Evolutionary conservation across 164 flowering plant species (phyloP), one percentile per base, ranked within the genome.

Genomic region (Tetracentron sinense): DNA sequence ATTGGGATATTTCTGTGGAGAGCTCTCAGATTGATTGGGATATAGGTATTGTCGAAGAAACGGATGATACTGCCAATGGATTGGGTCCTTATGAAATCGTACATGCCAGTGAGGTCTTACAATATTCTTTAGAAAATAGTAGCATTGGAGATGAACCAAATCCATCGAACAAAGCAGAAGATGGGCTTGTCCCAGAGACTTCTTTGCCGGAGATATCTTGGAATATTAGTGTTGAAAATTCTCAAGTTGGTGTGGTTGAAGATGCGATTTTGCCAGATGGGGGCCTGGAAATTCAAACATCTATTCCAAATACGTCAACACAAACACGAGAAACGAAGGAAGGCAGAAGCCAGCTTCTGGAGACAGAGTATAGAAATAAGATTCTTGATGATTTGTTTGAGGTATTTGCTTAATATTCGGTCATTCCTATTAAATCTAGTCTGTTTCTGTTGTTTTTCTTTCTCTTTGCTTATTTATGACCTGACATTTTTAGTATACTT

Each of bases 361-460:
- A 89, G 56, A 89, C 92, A n/a, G 99, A 91, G 60, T 94, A 87
- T 70, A 78, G 97, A 74, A 94, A 89, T 69, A 89, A 83, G 75
- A 81, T 94, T 78, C 90, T 94, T 56, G 97, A 94, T 76, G 99
- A 94, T 78, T 78, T 94, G 44, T 85, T 86, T 79, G 99, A 94
- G 99, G 97, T 94, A 81, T 63, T 48, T 56, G 1, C 42, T 51
- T 21, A 26, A 38, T 38, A 12, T 10, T 53, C 27, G 51, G 2
- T 48, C 54, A 72, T 54, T 62, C 19, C 22, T 60, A 35, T 23
- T 33, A 15, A 22, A 14, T 33, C 48, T n/a, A 1, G 48, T 65
- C 14, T n/a, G 20, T 61, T 59, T 42, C 26, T 7, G 29, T 38
- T 22, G n/a, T 42, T 25, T 27, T 53, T 35, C 19, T 47, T 8